Percentiles rank a stretch among this genome's conserved stretches.
phyloP scores from a whole-genome alignment of 495 filamentous ascomycete species.

The Xylaria cubensis region DNA sequence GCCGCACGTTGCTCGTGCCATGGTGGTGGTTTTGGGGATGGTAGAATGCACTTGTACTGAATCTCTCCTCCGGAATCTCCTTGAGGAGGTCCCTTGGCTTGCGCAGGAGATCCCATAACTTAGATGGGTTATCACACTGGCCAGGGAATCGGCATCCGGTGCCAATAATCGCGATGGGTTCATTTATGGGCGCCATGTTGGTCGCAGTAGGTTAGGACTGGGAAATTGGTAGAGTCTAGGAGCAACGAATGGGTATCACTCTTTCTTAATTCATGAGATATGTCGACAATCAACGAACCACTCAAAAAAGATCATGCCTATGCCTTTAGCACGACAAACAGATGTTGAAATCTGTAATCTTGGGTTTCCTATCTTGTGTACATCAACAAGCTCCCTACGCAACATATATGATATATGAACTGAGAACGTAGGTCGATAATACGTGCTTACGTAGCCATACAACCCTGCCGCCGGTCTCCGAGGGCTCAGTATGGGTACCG shows the following conservation, averaged over 20 bases:
- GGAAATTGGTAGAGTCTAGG: not conserved
- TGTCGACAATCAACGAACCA: not conserved
- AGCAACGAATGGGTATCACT: not conserved
- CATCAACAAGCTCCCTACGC: not conserved
- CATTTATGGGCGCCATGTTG: not conserved
- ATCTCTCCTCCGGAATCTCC: not conserved
- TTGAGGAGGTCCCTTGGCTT: too few species aligned
- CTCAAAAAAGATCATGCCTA: not conserved
- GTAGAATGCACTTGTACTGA: not conserved
- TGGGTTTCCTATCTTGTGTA: not conserved
- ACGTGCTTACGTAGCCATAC: not conserved
- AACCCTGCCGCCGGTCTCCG: not conserved
- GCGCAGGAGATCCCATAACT: too few species aligned
- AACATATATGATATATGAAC: not conserved
- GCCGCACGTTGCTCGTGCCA: slow-evolving; percentile 34
- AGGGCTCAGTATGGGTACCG: not conserved
- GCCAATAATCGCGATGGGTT: too few species aligned
- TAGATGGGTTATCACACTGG: not conserved
- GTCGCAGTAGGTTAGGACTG: not conserved
- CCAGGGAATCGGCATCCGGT: too few species aligned
- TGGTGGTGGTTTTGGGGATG: not conserved
- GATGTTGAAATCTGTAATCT: not conserved
- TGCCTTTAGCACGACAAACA: not conserved
- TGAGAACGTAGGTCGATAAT: not conserved
- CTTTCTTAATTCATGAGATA: not conserved